phyloP scores from a whole-genome alignment of 1,139 yeast genomes.

The Saccharomycopsis crataegensis region DNA sequence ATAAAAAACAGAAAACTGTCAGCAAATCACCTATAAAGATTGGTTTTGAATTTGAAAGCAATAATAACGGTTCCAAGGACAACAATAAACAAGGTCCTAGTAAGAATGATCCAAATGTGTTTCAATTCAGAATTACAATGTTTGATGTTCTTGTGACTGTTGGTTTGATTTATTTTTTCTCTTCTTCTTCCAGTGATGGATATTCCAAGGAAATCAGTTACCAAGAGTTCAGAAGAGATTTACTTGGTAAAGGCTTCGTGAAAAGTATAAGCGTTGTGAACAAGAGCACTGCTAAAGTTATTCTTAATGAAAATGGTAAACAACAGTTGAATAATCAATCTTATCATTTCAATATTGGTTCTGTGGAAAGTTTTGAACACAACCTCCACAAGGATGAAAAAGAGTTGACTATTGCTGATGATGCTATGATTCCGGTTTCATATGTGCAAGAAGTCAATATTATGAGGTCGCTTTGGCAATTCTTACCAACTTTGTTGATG shows the following conservation, averaged over 20 bases:
- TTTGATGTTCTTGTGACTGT: conserved; percentile 13
- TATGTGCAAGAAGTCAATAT: conserved; percentile 57
- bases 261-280: conserved; percentile 61
- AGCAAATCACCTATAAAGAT: conserved; percentile 3
- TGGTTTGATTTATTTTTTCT: conserved; percentile 4
- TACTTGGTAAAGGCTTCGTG: conserved; percentile 59
- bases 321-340: conserved; percentile 35
- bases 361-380: conserved; percentile 65
- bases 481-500: conserved; percentile 62
- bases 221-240: conserved; percentile 63
- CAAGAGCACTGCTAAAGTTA: conserved; percentile 57
- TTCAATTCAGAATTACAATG: conserved; percentile 11
- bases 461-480: conserved; percentile 47
- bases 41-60: conserved; percentile 1
- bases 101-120: conserved; percentile 7
- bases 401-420: conserved; percentile 49
- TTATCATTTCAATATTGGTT: conserved; percentile 63
- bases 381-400: conserved; percentile 57
- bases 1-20: not conserved
- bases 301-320: conserved; percentile 45
- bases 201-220: conserved; percentile 23
- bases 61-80: not conserved
- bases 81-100: conserved; percentile 1
- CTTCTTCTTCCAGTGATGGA: not conserved
- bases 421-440: conserved; percentile 55